phyloP scores from a whole-genome alignment of 192 early-diverging fungal species.

The Entomortierella beljakovae region DNA sequence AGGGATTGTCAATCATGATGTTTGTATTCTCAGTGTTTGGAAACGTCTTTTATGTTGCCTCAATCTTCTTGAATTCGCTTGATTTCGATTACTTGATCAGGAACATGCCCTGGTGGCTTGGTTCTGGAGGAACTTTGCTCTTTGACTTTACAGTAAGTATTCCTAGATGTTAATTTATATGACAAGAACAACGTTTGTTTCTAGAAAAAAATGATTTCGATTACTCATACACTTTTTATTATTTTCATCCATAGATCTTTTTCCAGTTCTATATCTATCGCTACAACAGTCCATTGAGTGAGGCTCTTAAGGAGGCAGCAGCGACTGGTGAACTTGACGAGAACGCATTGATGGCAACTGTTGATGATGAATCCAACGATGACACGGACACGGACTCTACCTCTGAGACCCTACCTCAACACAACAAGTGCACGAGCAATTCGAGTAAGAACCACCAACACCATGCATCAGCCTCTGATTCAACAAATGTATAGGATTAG shows the following conservation, averaged over 20 bases:
- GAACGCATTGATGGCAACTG: constrained; percentile 38
- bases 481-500: not conserved
- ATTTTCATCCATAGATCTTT: constrained; percentile 62
- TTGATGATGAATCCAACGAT: constrained; percentile 4
- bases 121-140: constrained; percentile 76
- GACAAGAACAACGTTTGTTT: not conserved
- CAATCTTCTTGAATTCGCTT: constrained; percentile 82
- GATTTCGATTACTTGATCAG: constrained; percentile 72
- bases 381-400: constrained; percentile 6
- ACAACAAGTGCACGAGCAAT: constrained; percentile 13
- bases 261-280: constrained; percentile 75
- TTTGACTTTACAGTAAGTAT: constrained; percentile 79
- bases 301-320: constrained; percentile 50
- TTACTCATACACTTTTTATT: not conserved
- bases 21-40: constrained; percentile 87
- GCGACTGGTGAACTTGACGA: constrained; percentile 39
- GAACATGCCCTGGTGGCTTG: constrained; percentile 83
- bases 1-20: constrained; percentile 86
- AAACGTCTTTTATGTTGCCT: constrained; percentile 74
- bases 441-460: not conserved
- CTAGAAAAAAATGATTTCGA: not conserved
- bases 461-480: not conserved
- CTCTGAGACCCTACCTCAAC: not conserved
- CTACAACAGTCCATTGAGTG: constrained; percentile 34
- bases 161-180: too few relatives aligned